A percentile compares a stretch with the other conserved stretches of the same genome.
These are phyloP conservation scores for Clonostachys chloroleuca DNA, from an alignment of 2,329 filamentous ascomycete species.

Conservation along the genomic window DNA sequence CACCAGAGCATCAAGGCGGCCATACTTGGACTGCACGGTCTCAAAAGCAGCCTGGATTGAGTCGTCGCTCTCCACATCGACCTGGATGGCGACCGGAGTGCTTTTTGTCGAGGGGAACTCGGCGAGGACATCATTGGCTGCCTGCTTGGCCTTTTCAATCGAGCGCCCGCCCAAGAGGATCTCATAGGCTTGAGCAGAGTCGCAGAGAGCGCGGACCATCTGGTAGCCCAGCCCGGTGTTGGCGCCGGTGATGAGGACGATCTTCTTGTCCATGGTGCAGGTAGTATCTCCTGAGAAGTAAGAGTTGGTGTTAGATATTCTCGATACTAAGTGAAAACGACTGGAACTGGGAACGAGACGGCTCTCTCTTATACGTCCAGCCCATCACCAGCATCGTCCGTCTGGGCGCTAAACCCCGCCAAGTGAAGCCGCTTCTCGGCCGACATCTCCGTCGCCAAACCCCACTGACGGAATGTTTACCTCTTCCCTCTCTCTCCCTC, in stretches of 20 bases:
- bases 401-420: no score
- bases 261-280: conserved; percentile 5
- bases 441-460: no score
- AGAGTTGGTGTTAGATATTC: not conserved
- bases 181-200: conserved; percentile 37
- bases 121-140: conserved; percentile 27
- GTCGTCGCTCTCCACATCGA: conserved; percentile 21
- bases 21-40: conserved; percentile 14
- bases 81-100: conserved; percentile 26
- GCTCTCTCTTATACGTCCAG: no score
- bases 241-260: conserved; percentile 49
- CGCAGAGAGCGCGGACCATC: conserved; percentile 42
- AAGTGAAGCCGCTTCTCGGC: no score
- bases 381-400: no score
- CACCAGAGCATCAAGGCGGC: conserved; percentile 22
- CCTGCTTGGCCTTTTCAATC: conserved; percentile 39
- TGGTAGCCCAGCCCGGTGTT: conserved; percentile 55
- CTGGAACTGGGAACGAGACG: no score
- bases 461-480: no score
- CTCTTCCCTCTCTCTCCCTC: no score
- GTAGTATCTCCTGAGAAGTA: not conserved
- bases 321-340: no score
- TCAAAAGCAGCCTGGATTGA: conserved; percentile 20
- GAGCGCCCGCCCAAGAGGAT: conserved; percentile 48
- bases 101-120: conserved; percentile 32